Evolutionary conservation across 345 rosid genomes (phyloP).

Genomic region (Boechera divaricarpa): DNA sequence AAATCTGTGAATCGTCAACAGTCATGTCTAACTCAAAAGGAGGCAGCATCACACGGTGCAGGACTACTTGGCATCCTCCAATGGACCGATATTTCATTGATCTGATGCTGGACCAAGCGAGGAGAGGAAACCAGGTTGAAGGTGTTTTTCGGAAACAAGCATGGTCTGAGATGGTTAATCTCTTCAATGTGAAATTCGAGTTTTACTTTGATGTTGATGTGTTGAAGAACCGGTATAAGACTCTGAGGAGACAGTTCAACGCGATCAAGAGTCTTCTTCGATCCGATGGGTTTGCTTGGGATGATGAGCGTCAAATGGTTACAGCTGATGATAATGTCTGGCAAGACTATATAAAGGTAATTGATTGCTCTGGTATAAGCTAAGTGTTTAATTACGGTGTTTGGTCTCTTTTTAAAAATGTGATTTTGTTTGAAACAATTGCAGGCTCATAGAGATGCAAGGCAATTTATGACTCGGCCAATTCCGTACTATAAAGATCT

Average conservation of each 20-base stretch:
- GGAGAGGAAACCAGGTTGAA: conserved; percentile 75
- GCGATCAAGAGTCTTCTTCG: conserved; percentile 72
- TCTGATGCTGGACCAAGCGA: conserved; percentile 78
- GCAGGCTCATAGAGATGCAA: conserved; percentile 73
- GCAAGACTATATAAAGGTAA: conserved; percentile 88
- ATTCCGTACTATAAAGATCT: conserved; percentile 76
- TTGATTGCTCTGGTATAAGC: neutral
- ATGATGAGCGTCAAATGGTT: conserved; percentile 84
- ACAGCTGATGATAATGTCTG: conserved; percentile 82
- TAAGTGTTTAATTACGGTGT: neutral
- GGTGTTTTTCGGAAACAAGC: conserved; percentile 79
- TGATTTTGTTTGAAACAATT: conserved; percentile 32
- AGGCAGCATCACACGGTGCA: conserved; percentile 48
- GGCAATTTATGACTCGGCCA: conserved; percentile 83
- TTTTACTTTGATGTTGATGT: conserved; percentile 67
- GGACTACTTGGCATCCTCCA: conserved; percentile 86
- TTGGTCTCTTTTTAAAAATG: neutral
- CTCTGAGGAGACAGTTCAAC: conserved; percentile 72
- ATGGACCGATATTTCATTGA: conserved; percentile 85
- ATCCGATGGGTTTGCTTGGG: conserved; percentile 79
- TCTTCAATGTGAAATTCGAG: conserved; percentile 74
- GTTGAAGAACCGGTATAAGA: conserved; percentile 83
- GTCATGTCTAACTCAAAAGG: conserved; percentile 26
- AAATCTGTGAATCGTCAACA: conserved; percentile 45
- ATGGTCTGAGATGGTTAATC: conserved; percentile 77